A percentile compares a stretch with the other conserved stretches of the same genome.
phyloP scores from a whole-genome alignment of 768 basidiomycete species.

The Podaxis pistillaris region DNA sequence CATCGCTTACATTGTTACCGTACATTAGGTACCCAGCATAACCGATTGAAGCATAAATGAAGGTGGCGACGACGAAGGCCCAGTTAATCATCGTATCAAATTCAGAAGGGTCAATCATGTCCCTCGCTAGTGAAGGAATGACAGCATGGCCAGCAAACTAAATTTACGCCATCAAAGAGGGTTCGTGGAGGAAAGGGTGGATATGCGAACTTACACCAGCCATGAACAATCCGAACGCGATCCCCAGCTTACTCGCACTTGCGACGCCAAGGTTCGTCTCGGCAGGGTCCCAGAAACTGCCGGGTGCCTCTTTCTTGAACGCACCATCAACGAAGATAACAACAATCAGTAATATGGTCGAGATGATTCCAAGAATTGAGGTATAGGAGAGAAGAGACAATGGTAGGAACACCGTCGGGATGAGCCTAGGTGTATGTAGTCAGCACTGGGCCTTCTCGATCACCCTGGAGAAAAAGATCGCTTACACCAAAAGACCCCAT shows the following conservation, averaged over 20 bases:
- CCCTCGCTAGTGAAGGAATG: conserved; percentile 84
- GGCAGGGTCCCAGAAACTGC: conserved; percentile 77
- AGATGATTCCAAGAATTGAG: conserved; percentile 82
- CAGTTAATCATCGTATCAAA: conserved; percentile 83
- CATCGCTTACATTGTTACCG: conserved; percentile 73
- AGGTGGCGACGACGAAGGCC: conserved; percentile 78
- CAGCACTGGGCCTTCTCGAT: not conserved
- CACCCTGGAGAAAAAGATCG: conserved; percentile 7
- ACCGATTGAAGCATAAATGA: conserved; percentile 66
- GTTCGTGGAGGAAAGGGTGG: not conserved
- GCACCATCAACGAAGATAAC: conserved; percentile 86
- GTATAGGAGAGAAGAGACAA: conserved; percentile 85
- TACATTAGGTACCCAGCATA: conserved; percentile 92
- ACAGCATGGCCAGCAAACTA: conserved; percentile 92
- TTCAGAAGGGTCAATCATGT: conserved; percentile 81
- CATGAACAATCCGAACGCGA: conserved; percentile 90
- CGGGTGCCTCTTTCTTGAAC: conserved; percentile 67
- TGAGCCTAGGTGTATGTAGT: conserved; percentile 45
- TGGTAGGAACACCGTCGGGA: conserved; percentile 85
- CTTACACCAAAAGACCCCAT: conserved; percentile 69
- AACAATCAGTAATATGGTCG: conserved; percentile 68
- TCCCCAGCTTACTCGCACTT: conserved; percentile 58
- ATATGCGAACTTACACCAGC: conserved; percentile 60
- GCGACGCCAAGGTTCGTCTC: conserved; percentile 60
- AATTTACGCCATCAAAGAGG: not conserved